A percentile compares a stretch with the other conserved stretches of the same genome.
Conservation (phyloP, 1,139 yeast genomes). For the Yamadazyma dendronema region DNA sequence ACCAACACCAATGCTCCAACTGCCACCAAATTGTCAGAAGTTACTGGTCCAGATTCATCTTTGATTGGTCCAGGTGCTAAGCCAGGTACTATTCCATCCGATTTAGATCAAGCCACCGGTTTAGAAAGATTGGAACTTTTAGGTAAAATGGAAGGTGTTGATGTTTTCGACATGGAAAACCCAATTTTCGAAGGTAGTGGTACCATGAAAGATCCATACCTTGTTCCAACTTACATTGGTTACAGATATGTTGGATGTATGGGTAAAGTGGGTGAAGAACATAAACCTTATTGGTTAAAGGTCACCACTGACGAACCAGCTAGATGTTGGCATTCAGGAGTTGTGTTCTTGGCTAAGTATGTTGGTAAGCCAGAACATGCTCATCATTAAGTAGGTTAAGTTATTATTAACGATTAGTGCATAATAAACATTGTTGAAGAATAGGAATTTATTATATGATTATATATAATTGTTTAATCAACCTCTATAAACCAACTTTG, state of each 20-base stretch:
- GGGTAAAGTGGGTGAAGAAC: slow-evolving; percentile 89
- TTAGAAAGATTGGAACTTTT: slow-evolving; percentile 92
- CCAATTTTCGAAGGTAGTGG: slow-evolving; percentile 87
- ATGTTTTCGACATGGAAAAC: slow-evolving; percentile 88
- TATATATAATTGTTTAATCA: slow-evolving; percentile 1
- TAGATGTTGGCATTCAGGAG: slow-evolving; percentile 99
- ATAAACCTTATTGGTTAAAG: slow-evolving; percentile 89
- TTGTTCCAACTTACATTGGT: slow-evolving; percentile 88
- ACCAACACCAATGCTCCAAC: slow-evolving; percentile 48
- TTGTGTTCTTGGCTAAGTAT: slow-evolving; percentile 85
- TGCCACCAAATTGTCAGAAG: slow-evolving; percentile 71
- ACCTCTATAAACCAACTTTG: slow-evolving; percentile 32
- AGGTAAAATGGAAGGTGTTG: slow-evolving; percentile 95
- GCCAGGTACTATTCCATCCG: slow-evolving; percentile 83
- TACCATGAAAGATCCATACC: slow-evolving; percentile 81
- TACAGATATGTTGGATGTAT: slow-evolving; percentile 97
- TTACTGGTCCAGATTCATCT: slow-evolving; percentile 68
- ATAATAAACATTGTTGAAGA: slow-evolving; percentile 1
- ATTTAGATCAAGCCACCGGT: slow-evolving; percentile 97
- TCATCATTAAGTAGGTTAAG: slow-evolving; percentile 35
- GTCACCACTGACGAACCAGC: slow-evolving; percentile 81
- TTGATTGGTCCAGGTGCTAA: slow-evolving; percentile 90
- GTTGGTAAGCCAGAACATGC: slow-evolving; percentile 78
- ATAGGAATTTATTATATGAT: not conserved
- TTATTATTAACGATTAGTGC: not conserved